Base-by-base conservation (phyloP, 2,329 filamentous ascomycete genomes). In the Simplicillium aogashimaense region DNA sequence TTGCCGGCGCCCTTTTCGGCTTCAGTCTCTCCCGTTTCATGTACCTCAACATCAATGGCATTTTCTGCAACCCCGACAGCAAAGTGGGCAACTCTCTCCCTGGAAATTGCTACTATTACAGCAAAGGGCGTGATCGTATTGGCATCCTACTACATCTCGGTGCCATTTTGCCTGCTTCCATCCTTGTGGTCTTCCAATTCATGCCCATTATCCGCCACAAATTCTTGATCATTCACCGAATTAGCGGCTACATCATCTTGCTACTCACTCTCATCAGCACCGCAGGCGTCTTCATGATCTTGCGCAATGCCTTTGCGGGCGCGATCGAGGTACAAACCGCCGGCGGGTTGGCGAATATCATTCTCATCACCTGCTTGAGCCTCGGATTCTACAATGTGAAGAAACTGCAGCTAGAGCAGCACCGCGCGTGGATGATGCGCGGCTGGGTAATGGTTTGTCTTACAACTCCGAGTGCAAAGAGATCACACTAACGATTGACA, bases 351-450 rank as follows among this genome's bases (percentile, higher is more conserved):
- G 49, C 75, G 0, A 65, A 57, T 2, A 59, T 74, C 25, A 50
- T 66, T 8, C 72, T 72, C 2, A 53, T 68, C 0, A 46, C 53
- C 2, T 61, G 64, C 9, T 53, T 74, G 17, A 44, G 51, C 1
- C 43, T 79, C 34, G 70, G 74, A 1, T 69, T 67, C 28, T 60
- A 70, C 51, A 78, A 78, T 45, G 69, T 81, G 53, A 78, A 74
- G 52, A 58, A 63, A 2, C 54, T 80, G 2, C 76, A 80, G 50
- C 74, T 83, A 37, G 74, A 80, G 28, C 69, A 80, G 49, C 77
- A 81, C 44, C 65, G 77, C 2, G 72, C 73, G 3, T 81, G 76
- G 76, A 81, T 81, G 76, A 49, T 81, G 25, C 55, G 77, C 16
- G 63, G 69, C 7, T 72, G 69, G 69, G 58, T 69, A 31, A 68